Evolutionary conservation across 2,329 filamentous ascomycete species (phyloP).

Genomic region (Ophiocordyceps polyrhachis-furcata): DNA sequence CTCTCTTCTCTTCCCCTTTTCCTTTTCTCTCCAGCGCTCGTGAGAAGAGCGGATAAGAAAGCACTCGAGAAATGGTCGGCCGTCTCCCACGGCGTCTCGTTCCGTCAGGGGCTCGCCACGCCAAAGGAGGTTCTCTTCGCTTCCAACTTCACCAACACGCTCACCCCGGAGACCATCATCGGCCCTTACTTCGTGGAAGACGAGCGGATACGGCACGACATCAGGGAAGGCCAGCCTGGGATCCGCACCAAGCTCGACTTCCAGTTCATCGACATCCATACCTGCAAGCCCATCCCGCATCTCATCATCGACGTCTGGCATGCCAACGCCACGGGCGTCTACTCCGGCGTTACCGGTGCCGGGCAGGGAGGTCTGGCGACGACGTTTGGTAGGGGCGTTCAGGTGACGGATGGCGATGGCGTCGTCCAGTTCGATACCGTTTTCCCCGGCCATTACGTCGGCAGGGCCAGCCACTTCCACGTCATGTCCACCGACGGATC

Average conservation of each 20-base stretch:
- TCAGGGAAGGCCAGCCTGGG: constrained; percentile 20
- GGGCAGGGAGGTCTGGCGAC: constrained; percentile 18
- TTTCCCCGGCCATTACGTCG: constrained; percentile 24
- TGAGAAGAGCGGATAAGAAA: constrained; percentile 1
- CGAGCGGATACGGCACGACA: constrained; percentile 18
- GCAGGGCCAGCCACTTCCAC: constrained; percentile 23
- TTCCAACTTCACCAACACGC: constrained; percentile 4
- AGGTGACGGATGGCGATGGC: constrained; percentile 19
- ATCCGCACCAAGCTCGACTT: constrained; percentile 21
- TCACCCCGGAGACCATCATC: constrained; percentile 4
- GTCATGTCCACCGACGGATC: constrained; percentile 12
- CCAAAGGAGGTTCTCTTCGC: constrained; percentile 2
- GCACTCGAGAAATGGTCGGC: constrained; percentile 1
- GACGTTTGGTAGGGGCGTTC: constrained; percentile 21
- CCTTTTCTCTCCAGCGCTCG: background rate
- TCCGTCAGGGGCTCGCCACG: constrained; percentile 1
- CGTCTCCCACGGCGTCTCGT: constrained; percentile 2
- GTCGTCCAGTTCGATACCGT: constrained; percentile 21
- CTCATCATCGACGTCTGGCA: constrained; percentile 26
- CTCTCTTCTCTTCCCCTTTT: background rate
- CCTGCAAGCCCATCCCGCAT: constrained; percentile 19
- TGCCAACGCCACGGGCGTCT: constrained; percentile 25
- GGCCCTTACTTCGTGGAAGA: constrained; percentile 14
- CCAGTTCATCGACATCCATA: constrained; percentile 23
- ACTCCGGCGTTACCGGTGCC: constrained; percentile 18